Evolutionary conservation across 1,139 yeast species (phyloP), one percentile per base, ranked within the genome.

Genomic region (Lodderomyces theae): DNA sequence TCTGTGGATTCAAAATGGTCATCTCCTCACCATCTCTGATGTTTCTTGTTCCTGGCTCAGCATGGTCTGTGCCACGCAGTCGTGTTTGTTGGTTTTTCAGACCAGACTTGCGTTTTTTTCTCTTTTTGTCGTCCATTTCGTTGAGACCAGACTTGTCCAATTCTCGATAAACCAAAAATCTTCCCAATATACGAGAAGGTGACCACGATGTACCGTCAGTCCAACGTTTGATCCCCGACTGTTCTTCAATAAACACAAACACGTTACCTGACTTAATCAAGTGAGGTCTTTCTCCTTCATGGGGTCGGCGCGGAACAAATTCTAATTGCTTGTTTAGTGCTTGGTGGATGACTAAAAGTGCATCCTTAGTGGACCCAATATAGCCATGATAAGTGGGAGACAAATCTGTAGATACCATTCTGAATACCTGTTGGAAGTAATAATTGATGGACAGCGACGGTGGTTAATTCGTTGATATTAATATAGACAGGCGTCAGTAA

Each of bases 191-290:
- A 39, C 97, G 68, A 2, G 94, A 83, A 0, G 97, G 96, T 1
- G 90, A 81, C 97, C 97, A 89, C 10, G 90, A 74, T 16, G 86
- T 79, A 12, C 97, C 96, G 57, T 89, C 97, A 0, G 97, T 89
- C 97, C 97, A 89, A 42, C 97, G 69, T 58, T 86, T 86, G 47
- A 89, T 88, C 1, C 94, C 92, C 0, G 92, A 81, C 16, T 76
- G 72, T 49, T 85, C 88, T 59, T 89, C 96, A 39, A 86, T 78
- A 56, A 88, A 89, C 3, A 89, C 88, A 61, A 88, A 89, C 0
- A 88, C 82, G 51, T 82, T 80, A 0, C 97, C 97, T 10, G 89
- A 81, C 43, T 72, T 69, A 33, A 89, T 87, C 38, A 87, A 65
- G 8, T 66, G 64, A 1, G 72, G 60, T 16, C 96, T 69, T 60